Percentiles rank a stretch among this genome's conserved stretches.
Conservation (phyloP, 2,329 filamentous ascomycete genomes). For the Pleurostoma richardsiae region DNA sequence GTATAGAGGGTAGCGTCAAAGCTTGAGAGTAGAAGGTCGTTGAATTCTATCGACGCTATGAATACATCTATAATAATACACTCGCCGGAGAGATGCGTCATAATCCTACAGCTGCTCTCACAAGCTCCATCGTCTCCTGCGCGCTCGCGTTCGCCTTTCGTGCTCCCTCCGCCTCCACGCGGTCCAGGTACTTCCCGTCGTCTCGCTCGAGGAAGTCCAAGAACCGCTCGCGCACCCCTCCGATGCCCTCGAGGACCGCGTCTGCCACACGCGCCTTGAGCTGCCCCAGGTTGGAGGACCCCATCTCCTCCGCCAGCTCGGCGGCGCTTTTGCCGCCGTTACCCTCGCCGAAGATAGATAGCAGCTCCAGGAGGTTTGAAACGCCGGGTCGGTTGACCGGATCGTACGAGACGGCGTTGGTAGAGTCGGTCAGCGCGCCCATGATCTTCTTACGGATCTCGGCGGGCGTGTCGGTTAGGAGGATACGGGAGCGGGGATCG, state of each 20-base stretch:
- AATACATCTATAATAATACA: not conserved
- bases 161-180: conserved; percentile 54
- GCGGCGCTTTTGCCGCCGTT: conserved; percentile 27
- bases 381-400: conserved; percentile 68
- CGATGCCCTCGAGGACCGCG: conserved; percentile 45
- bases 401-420: conserved; percentile 66
- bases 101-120: conserved; percentile 47
- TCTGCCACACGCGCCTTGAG: conserved; percentile 53
- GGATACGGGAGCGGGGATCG: conserved; percentile 69
- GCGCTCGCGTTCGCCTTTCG: conserved; percentile 59
- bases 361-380: conserved; percentile 77
- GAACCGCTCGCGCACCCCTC: conserved; percentile 44
- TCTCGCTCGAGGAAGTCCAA: conserved; percentile 23
- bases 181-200: conserved; percentile 47
- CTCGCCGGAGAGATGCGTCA: conserved; percentile 8
- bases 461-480: conserved; percentile 67
- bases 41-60: not conserved
- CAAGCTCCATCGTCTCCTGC: conserved; percentile 47
- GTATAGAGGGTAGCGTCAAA: not conserved
- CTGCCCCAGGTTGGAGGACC: conserved; percentile 27
- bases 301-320: conserved; percentile 33
- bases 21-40: not conserved
- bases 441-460: conserved; percentile 67
- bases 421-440: conserved; percentile 71
- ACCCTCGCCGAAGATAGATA: conserved; percentile 60